A percentile compares a stretch with the other conserved stretches of the same genome.
phyloP scores from a whole-genome alignment of 2,329 filamentous ascomycete species.

The Seiridium cupressi region DNA sequence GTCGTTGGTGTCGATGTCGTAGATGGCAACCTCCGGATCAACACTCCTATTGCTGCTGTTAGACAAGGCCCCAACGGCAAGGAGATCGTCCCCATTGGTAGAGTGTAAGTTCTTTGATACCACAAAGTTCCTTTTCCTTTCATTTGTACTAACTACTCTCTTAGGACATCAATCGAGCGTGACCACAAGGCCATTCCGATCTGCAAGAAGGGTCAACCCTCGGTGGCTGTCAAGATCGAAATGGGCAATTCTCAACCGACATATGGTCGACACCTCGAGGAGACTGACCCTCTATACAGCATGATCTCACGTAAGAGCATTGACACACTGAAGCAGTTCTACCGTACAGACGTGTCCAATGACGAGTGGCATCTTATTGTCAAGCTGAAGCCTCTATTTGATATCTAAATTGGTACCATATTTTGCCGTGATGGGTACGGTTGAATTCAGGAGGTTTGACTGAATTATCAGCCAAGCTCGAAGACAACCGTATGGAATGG shows the following conservation, averaged over 20 bases:
- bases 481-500: too few relatives aligned
- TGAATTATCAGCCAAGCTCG: too few relatives aligned
- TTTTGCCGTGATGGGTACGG: not conserved
- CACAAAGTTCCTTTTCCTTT: not conserved
- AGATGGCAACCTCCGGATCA: constrained; percentile 82
- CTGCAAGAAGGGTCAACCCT: constrained; percentile 96
- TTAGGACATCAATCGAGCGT: constrained; percentile 89
- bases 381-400: constrained; percentile 92
- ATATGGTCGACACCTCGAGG: constrained; percentile 93
- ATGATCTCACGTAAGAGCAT: constrained; percentile 85
- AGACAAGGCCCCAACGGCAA: constrained; percentile 82
- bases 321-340: constrained; percentile 94
- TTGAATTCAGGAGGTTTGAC: not conserved
- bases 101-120: constrained; percentile 71
- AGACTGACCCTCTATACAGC: constrained; percentile 84
- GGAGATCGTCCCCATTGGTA: constrained; percentile 80
- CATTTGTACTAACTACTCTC: not conserved
- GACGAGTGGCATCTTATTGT: constrained; percentile 95
- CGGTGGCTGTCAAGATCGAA: constrained; percentile 97
- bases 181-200: constrained; percentile 93
- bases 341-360: constrained; percentile 56
- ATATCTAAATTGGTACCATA: constrained; percentile 50
- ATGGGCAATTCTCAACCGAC: constrained; percentile 86
- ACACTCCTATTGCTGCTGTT: constrained; percentile 86
- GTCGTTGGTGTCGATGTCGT: constrained; percentile 92